phyloP scores from a whole-genome alignment of 306 rosid genomes.

The Cercis canadensis region DNA sequence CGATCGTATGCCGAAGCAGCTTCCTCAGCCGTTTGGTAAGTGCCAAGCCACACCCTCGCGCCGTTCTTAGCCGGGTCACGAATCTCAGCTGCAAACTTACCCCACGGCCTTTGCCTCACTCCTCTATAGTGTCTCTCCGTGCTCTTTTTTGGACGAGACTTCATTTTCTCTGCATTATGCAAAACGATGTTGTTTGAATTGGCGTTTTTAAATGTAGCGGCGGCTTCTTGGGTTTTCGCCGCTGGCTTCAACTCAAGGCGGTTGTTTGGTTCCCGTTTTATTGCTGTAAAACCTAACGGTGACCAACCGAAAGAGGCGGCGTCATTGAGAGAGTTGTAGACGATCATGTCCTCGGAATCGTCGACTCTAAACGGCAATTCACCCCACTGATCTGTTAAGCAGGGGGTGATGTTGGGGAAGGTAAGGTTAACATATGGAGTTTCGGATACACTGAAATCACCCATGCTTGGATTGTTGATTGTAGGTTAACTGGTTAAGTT shows the following conservation, averaged over 20 bases:
- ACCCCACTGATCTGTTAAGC: constrained; percentile 50
- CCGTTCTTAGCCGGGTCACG: constrained; percentile 63
- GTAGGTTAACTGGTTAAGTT: too few species aligned
- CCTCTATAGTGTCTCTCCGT: constrained; percentile 54
- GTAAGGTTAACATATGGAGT: background rate
- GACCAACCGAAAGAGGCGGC: constrained; percentile 55
- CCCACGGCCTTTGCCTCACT: constrained; percentile 65
- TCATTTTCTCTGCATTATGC: background rate
- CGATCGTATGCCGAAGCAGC: constrained; percentile 70
- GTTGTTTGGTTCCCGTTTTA: constrained; percentile 1
- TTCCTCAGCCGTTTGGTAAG: constrained; percentile 65
- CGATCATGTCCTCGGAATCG: constrained; percentile 60
- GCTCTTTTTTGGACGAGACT: background rate
- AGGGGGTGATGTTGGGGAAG: constrained; percentile 7
- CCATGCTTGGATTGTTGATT: constrained; percentile 5
- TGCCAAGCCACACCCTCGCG: constrained; percentile 68
- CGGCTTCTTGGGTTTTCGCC: background rate
- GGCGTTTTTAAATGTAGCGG: background rate
- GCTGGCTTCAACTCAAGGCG: background rate
- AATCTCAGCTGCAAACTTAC: constrained; percentile 66
- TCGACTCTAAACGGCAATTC: constrained; percentile 55
- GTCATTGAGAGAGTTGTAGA: constrained; percentile 49
- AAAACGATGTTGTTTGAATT: background rate
- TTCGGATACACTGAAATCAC: constrained; percentile 15
- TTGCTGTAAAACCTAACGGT: constrained; percentile 34